These are phyloP conservation scores for Aspergillus sp. DNA, from an alignment of 2,329 filamentous ascomycete genomes.

Conservation along the genomic window DNA sequence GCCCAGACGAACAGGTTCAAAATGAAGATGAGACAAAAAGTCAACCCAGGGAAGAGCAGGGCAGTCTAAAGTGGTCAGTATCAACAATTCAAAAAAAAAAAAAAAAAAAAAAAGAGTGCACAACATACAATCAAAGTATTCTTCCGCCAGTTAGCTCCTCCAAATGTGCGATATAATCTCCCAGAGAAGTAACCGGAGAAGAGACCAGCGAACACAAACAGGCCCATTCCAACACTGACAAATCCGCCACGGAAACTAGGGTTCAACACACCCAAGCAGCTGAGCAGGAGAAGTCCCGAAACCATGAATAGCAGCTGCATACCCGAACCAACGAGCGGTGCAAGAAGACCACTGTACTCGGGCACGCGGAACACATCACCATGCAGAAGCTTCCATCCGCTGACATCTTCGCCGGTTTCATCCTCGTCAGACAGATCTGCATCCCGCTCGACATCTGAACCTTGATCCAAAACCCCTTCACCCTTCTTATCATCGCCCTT, in stretches of 20 bases:
- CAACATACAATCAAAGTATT: slow-evolving; percentile 62
- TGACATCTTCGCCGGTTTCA: slow-evolving; percentile 70
- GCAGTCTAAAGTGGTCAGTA: slow-evolving; percentile 50
- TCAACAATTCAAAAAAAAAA: slow-evolving; percentile 9
- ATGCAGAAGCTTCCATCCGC: slow-evolving; percentile 84
- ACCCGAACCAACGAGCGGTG: slow-evolving; percentile 77
- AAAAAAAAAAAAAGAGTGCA: neutral
- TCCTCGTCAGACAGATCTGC: slow-evolving; percentile 61
- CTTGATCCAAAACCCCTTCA: slow-evolving; percentile 57
- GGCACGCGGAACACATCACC: slow-evolving; percentile 83
- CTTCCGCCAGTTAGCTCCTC: slow-evolving; percentile 66
- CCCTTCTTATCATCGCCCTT: slow-evolving; percentile 46
- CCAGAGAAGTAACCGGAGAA: slow-evolving; percentile 88
- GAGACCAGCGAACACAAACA: slow-evolving; percentile 77
- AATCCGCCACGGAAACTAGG: slow-evolving; percentile 88
- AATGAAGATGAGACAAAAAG: slow-evolving; percentile 71
- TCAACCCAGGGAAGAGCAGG: slow-evolving; percentile 70
- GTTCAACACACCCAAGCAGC: slow-evolving; percentile 73
- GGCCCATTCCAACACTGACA: slow-evolving; percentile 73
- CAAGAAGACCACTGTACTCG: slow-evolving; percentile 64
- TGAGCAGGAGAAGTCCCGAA: slow-evolving; percentile 64
- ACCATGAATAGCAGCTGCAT: slow-evolving; percentile 84
- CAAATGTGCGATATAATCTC: slow-evolving; percentile 77
- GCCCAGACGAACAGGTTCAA: slow-evolving; percentile 89
- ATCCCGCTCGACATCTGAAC: slow-evolving; percentile 49